These are phyloP conservation scores for Abrus pulchellus DNA, from an alignment of 306 rosid genomes.

Conservation along the genomic window DNA sequence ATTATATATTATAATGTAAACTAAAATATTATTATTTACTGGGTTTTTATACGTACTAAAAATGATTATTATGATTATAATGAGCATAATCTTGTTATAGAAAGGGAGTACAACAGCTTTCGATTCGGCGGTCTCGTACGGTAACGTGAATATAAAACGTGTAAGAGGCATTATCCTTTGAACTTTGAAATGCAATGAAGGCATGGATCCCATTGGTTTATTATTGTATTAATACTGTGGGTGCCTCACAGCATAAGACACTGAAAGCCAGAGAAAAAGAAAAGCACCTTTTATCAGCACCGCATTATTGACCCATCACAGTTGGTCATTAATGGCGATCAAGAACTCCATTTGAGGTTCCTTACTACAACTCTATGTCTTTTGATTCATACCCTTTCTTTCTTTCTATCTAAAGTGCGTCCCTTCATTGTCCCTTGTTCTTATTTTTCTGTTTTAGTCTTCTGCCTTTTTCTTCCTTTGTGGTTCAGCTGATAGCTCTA, in stretches of 20 bases:
- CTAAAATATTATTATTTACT: no score
- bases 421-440: not conserved
- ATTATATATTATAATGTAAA: no score
- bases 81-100: not conserved
- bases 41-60: no score
- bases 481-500: not conserved
- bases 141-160: not conserved
- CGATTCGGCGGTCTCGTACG: not conserved
- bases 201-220: not conserved
- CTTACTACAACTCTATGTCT: not conserved
- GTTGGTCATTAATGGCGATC: not conserved
- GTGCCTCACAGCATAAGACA: constrained; percentile 1
- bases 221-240: not conserved
- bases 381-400: not conserved
- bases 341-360: not conserved
- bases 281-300: not conserved
- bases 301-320: constrained; percentile 8
- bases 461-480: constrained; percentile 1
- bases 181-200: not conserved
- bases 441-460: not conserved
- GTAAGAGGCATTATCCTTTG: not conserved
- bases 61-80: no score
- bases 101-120: not conserved
- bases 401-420: not conserved
- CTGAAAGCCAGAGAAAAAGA: constrained; percentile 19